Evolutionary conservation across 2,329 filamentous ascomycete species (phyloP), one percentile per base, ranked within the genome.

Genomic region (Penicillium sp.): DNA sequence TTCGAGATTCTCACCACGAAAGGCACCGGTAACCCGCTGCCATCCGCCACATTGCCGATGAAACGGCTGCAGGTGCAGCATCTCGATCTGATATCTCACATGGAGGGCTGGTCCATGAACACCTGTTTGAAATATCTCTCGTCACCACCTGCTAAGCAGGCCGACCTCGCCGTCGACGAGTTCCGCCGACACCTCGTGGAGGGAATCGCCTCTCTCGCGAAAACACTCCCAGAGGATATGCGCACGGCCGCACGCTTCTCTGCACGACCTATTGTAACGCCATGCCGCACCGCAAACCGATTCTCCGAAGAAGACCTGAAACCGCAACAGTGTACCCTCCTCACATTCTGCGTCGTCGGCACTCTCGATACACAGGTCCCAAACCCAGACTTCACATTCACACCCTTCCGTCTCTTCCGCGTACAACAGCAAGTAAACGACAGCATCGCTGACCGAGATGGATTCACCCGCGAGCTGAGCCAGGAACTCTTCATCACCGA

Each of bases 341-440:
- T 64, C 65, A 81, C 80, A n/a, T 82, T 88, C 65, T 79, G 79
- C 41, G 71, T 84, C 14, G 79, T 88, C 38, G 79, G 85, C 16
- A 82, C 82, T 1, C 82, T 88, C 25, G 82, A 87, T 57, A 75
- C 77, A 14, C 77, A 76, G 30, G 67, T 81, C 8, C 71, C 73
- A 2, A 78, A 79, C 20, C 72, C 79, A 1, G 76, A 77, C 25
- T 80, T 82, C 62, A 76, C 79, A 49, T 86, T 87, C 57, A 76
- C 81, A 1, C 84, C 86, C 0, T 71, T 88, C 27, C 79, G 73
- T 40, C 83, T 89, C 57, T 88, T 89, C 73, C 84, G 82, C 57
- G 75, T 81, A 7, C 84, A 85, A 51, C 87, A 89, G 67, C 79
- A 86, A 55, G 78, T 82, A 0, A 80, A 84, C 59, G 74, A 78